Base-by-base conservation (phyloP, 2,329 filamentous ascomycete genomes). In the Fusarium brachygibbosum region DNA sequence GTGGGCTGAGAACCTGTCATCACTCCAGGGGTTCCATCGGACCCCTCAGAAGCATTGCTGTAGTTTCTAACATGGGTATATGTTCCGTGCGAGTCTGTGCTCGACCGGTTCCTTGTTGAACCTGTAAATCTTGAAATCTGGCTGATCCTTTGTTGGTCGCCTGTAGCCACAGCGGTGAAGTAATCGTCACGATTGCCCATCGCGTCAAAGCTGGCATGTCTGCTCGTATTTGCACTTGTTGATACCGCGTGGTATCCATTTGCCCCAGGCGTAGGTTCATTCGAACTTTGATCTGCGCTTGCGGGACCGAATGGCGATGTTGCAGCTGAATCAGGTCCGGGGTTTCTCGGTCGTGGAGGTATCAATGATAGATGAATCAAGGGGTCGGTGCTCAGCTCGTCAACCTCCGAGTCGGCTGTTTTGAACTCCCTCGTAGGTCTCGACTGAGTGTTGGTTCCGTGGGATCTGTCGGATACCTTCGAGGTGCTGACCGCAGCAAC, bases 31-130 rank as follows among this genome's bases (percentile, higher is more conserved):
- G 77, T 75, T 4, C 69, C 71, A 42, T 79, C 80, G 41, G 79
- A 80, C 6, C 78, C 74, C 48, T 85, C 83, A 42, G 83, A 85
- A 7, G 79, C 77, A 63, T 83, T 79, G 72, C 83, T 85, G 44
- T 74, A 74, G 8, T 83, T 76, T 3, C 84, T 80, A 45, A 77
- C 76, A 54, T 84, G 83, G 3, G 63, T 67, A 55, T 77, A 78
- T 6, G 71, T 73, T 16, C 73, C 76, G 50, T 79, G 77, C 4
- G 82, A 83, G 48, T 84, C 83, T 31, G 73, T 73, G 66, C 79
- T 82, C 29, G 65, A 70, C 4, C 77, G 73, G 35, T 76, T 70
- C 29, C 71, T 63, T 9, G 70, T 73, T 35, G 69, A 65, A 53
- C 73, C 55, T 53, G 75, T 59, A 60, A 68, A 41, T 16, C 54